phyloP scores from a whole-genome alignment of 352 stramenopile genomes.

The Elongisporangium undulatum region DNA sequence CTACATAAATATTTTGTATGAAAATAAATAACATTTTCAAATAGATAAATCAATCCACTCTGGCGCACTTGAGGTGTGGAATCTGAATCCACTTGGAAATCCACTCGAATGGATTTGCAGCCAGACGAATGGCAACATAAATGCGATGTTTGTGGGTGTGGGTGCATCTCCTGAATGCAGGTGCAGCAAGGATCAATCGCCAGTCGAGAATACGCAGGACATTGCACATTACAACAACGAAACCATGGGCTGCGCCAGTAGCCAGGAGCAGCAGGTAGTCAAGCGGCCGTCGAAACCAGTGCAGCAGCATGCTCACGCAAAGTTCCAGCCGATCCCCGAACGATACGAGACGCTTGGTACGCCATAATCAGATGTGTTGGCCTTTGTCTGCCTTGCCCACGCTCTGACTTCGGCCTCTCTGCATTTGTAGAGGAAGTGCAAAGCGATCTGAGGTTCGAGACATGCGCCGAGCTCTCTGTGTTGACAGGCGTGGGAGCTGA shows the following conservation, averaged over 20 bases:
- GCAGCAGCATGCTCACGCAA: background rate
- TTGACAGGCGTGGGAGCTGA: too few relatives aligned
- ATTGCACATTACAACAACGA: background rate
- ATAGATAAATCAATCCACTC: too few relatives aligned
- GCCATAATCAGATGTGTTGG: background rate
- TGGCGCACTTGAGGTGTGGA: background rate
- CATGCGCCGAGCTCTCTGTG: too few relatives aligned
- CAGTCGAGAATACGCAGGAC: background rate
- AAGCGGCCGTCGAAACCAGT: background rate
- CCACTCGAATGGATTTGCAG: background rate
- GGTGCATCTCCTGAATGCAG: too few relatives aligned
- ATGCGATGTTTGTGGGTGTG: background rate
- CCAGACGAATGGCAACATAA: background rate
- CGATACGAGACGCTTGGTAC: slow-evolving; percentile 24
- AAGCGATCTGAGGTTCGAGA: background rate
- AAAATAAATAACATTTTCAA: too few relatives aligned
- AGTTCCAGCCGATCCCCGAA: slow-evolving; percentile 27
- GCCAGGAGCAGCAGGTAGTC: background rate
- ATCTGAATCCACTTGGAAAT: background rate
- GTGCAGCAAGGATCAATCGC: background rate
- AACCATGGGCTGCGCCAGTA: background rate
- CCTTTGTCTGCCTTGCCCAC: background rate
- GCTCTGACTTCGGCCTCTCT: background rate
- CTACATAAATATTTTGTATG: too few relatives aligned
- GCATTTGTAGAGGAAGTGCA: background rate